Percentiles rank a stretch among this genome's conserved stretches.
Evolutionary conservation across 108 stramenopile species (phyloP).

Genomic region (Stephanodiscus minutulus): DNA sequence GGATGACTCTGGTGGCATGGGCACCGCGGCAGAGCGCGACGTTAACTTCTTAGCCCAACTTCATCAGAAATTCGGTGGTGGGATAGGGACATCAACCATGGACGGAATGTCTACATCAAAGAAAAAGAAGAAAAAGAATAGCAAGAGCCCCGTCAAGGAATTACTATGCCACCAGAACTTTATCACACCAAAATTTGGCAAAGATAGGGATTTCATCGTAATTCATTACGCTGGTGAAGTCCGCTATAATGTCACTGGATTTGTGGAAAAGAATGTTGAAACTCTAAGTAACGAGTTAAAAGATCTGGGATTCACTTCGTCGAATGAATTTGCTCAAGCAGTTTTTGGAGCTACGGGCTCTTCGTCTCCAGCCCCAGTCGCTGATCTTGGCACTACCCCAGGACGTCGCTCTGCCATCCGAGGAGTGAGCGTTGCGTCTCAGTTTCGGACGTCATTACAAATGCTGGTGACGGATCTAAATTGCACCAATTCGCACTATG

Average conservation of each 20-base stretch:
- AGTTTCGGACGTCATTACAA: constrained; percentile 85
- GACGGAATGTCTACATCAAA: constrained; percentile 20
- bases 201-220: constrained; percentile 86
- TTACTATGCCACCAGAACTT: constrained; percentile 72
- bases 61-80: constrained; percentile 78
- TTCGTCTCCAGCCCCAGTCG: constrained; percentile 16
- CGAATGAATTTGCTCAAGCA: constrained; percentile 47
- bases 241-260: constrained; percentile 85
- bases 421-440: constrained; percentile 85
- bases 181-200: constrained; percentile 88
- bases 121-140: constrained; percentile 57
- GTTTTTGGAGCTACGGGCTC: constrained; percentile 50
- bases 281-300: constrained; percentile 86
- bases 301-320: constrained; percentile 68
- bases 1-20: constrained; percentile 93
- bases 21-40: constrained; percentile 79
- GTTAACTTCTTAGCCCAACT: constrained; percentile 88
- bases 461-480: constrained; percentile 84
- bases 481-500: constrained; percentile 87
- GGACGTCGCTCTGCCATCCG: constrained; percentile 72
- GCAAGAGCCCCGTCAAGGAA: constrained; percentile 24
- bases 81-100: constrained; percentile 29
- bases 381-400: constrained; percentile 26
- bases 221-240: constrained; percentile 95
- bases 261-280: constrained; percentile 94